A percentile compares a stretch with the other conserved stretches of the same genome.
Evolutionary conservation across 2,329 filamentous ascomycete genomes (phyloP).

Genomic region (Trichophyton schoenleinii): DNA sequence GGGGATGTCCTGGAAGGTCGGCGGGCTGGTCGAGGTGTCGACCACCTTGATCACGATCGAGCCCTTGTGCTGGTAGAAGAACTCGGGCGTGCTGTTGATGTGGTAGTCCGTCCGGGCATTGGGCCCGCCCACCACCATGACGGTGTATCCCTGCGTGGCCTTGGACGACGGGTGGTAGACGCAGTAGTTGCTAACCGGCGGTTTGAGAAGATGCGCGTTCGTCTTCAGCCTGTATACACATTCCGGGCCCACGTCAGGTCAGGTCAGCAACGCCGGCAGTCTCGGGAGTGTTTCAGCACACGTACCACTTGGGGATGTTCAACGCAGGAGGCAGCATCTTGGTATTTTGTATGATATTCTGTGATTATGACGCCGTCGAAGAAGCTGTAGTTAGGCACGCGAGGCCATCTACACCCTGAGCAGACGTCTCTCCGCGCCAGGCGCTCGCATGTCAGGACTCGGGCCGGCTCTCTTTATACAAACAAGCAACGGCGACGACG

Average conservation of each 20-base stretch:
- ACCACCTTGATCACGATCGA: conserved; percentile 90
- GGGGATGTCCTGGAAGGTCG: conserved; percentile 64
- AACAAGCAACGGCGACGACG: neutral
- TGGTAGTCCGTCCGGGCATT: conserved; percentile 97
- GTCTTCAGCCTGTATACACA: conserved; percentile 53
- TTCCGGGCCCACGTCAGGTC: neutral
- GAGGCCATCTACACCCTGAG: neutral
- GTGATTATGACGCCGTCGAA: neutral
- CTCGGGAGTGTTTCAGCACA: too few species aligned
- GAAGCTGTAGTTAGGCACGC: neutral
- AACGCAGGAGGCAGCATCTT: conserved; percentile 29
- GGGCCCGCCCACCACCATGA: conserved; percentile 83
- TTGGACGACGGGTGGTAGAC: conserved; percentile 57
- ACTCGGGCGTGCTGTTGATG: conserved; percentile 91
- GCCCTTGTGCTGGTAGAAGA: conserved; percentile 94
- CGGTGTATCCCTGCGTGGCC: conserved; percentile 88
- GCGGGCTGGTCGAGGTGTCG: conserved; percentile 44
- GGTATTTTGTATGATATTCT: neutral
- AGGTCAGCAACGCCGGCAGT: neutral
- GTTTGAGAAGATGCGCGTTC: conserved; percentile 84
- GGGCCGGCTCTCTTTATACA: neutral
- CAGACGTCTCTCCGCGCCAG: neutral
- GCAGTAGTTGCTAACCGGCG: conserved; percentile 95
- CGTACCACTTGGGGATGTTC: conserved; percentile 36
- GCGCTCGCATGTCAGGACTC: neutral